phyloP scores from a whole-genome alignment of 129 eudicot genomes.

The Chrysanthemum lavandulifolium region DNA sequence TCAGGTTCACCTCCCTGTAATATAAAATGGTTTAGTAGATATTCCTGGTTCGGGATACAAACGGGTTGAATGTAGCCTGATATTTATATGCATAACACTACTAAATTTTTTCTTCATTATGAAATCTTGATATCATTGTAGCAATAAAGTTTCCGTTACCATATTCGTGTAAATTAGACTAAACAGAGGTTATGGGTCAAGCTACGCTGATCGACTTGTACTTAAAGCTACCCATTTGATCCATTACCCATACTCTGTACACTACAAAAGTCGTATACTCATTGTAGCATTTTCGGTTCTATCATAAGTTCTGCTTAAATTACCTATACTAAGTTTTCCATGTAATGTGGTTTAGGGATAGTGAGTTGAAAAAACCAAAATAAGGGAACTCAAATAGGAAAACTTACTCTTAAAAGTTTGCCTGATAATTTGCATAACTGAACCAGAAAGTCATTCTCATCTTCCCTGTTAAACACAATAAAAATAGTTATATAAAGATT shows the following conservation, averaged over 20 bases:
- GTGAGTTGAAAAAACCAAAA: not conserved
- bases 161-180: no score
- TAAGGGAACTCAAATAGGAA: not conserved
- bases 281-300: not conserved
- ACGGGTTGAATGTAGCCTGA: no score
- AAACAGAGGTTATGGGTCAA: no score
- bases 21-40: not conserved
- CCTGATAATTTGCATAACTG: slow-evolving; percentile 87
- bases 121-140: no score
- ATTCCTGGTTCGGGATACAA: no score
- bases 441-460: slow-evolving; percentile 83
- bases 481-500: not conserved
- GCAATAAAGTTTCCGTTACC: no score
- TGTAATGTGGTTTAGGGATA: not conserved
- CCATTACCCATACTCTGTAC: no score
- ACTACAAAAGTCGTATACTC: not conserved
- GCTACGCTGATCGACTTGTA: no score
- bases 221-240: no score
- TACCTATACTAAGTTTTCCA: slow-evolving; percentile 4
- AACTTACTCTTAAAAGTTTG: slow-evolving; percentile 71
- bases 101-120: no score
- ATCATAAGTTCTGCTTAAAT: not conserved
- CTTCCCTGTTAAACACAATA: slow-evolving; percentile 56
- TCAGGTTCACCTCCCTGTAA: slow-evolving; percentile 97
- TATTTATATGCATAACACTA: no score